A percentile compares a stretch with the other conserved stretches of the same genome.
Evolutionary conservation across 352 stramenopile species (phyloP).

Genomic region (Pilasporangium apinafurcum): DNA sequence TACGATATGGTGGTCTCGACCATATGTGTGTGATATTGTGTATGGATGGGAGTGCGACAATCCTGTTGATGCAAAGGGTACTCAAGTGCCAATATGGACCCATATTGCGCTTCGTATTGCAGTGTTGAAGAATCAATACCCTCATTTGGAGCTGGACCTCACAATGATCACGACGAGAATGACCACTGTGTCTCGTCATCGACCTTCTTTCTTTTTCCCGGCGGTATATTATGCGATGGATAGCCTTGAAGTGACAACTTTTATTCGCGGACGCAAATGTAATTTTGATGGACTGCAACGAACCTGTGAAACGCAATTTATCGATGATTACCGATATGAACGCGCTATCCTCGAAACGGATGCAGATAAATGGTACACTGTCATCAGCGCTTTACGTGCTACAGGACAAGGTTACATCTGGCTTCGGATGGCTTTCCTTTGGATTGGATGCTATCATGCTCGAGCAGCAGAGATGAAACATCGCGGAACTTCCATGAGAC

Average conservation of each 20-base stretch:
- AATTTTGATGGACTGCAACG: not conserved
- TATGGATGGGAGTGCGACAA: constrained; percentile 18
- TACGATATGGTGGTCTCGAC: not conserved
- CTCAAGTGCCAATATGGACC: constrained; percentile 14
- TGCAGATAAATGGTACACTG: constrained; percentile 18
- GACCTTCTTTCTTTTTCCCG: constrained; percentile 1
- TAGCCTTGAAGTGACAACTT: constrained; percentile 18
- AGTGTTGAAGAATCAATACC: constrained; percentile 13
- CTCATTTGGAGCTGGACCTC: constrained; percentile 18
- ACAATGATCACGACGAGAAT: constrained; percentile 14
- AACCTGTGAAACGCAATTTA: constrained; percentile 19
- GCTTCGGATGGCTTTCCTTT: constrained; percentile 23
- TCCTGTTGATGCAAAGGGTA: constrained; percentile 5
- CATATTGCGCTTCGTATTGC: constrained; percentile 21
- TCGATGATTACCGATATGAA: constrained; percentile 58
- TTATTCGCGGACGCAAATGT: constrained; percentile 23
- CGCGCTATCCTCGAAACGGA: constrained; percentile 26
- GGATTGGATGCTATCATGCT: constrained; percentile 11
- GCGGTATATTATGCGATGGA: constrained; percentile 1
- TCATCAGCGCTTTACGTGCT: constrained; percentile 22
- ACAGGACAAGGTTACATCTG: constrained; percentile 35
- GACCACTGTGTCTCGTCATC: constrained; percentile 5
- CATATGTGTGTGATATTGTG: constrained; percentile 1
- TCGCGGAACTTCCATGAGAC: too few species aligned
- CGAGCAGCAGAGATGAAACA: constrained; percentile 8